phyloP scores from a whole-genome alignment of 2,329 filamentous ascomycete species.

The Pestalotiopsis sp. region DNA sequence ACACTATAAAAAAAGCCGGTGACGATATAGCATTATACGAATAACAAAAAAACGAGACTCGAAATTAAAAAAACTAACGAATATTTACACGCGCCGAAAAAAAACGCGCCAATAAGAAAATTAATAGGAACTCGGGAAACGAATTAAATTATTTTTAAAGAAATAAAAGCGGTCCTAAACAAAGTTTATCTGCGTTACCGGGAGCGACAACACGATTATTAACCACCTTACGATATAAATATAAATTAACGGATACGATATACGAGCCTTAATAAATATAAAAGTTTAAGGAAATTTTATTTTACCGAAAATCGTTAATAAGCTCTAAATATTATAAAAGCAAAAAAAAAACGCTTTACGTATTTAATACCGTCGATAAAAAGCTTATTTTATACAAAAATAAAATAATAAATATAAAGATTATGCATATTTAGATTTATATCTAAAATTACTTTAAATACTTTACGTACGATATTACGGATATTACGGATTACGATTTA shows the following conservation, averaged over 20 bases:
- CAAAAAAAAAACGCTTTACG: not conserved
- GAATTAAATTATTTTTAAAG: not conserved
- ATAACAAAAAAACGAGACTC: too few species aligned
- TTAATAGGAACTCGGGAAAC: not conserved
- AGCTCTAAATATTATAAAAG: not conserved
- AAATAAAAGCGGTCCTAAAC: not conserved
- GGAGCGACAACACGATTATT: not conserved
- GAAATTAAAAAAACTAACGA: too few species aligned
- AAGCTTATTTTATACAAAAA: too few species aligned
- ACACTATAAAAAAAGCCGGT: too few species aligned
- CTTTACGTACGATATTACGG: slow-evolving; percentile 5
- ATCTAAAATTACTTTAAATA: not conserved
- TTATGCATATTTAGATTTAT: not conserved
- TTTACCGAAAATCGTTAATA: not conserved
- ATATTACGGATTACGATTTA: slow-evolving; percentile 5
- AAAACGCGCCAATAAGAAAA: not conserved
- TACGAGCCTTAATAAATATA: not conserved
- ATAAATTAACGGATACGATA: not conserved
- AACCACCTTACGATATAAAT: not conserved
- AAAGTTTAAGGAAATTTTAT: not conserved
- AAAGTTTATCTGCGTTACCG: not conserved
- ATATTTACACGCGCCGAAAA: not conserved
- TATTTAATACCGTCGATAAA: slow-evolving; percentile 1
- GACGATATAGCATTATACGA: too few species aligned
- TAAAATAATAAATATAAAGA: slow-evolving; percentile 3